phyloP scores from a whole-genome alignment of 78 protist species.

The Creolimax fragrantissima region DNA sequence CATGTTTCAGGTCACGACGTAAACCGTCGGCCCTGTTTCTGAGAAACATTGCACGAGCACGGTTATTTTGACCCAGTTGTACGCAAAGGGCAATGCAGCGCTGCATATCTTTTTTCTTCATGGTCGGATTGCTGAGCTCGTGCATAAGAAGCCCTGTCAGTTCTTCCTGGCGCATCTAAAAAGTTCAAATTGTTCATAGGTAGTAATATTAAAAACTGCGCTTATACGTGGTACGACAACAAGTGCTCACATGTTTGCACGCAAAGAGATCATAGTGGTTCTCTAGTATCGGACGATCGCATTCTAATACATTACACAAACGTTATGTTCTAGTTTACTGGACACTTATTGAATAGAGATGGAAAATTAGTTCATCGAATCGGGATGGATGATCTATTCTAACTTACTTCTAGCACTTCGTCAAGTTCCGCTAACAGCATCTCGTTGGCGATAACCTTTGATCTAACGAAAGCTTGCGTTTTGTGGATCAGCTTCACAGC shows the following conservation, averaged over 20 bases:
- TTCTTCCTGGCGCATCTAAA: background rate
- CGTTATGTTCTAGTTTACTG: no score
- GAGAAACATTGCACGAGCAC: background rate
- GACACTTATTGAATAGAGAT: no score
- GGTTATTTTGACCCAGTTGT: background rate
- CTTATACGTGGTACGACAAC: no score
- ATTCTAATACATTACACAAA: no score
- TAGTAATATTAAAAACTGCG: no score
- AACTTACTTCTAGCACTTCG: background rate
- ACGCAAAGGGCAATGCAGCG: background rate
- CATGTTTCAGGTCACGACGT: background rate
- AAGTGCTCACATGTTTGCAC: no score
- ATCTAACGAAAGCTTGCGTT: background rate
- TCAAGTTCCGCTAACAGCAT: background rate
- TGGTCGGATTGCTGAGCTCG: background rate
- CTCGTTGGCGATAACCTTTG: background rate
- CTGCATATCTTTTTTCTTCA: background rate
- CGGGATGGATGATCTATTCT: no score
- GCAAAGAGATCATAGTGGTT: no score
- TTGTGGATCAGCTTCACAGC: conserved; percentile 4
- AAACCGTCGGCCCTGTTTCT: background rate
- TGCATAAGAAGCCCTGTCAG: background rate
- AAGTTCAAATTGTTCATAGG: no score
- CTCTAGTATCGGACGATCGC: no score
- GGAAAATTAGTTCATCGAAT: no score